These are phyloP conservation scores for Ganoderma boninense DNA, from an alignment of 1,284 basidiomycete genomes.

Conservation along the genomic window DNA sequence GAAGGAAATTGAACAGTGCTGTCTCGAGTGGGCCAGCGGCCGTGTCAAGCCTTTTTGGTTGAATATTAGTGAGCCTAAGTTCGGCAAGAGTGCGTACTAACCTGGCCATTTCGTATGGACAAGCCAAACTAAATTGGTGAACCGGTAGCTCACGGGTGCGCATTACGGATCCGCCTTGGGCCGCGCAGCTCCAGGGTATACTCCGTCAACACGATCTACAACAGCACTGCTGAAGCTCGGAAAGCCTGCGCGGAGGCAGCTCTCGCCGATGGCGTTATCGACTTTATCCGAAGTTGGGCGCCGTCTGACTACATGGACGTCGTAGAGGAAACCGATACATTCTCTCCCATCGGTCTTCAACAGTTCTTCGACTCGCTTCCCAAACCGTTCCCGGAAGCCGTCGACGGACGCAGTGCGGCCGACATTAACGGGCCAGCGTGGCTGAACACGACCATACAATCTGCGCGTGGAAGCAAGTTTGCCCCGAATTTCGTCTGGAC, in stretches of 20 bases:
- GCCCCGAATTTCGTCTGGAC: constrained; percentile 55
- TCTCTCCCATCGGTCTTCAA: constrained; percentile 50
- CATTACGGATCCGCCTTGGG: constrained; percentile 60
- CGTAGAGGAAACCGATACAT: constrained; percentile 17
- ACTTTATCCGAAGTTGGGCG: constrained; percentile 63
- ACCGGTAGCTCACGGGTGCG: constrained; percentile 59
- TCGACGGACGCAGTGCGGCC: constrained; percentile 50
- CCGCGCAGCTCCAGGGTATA: constrained; percentile 55
- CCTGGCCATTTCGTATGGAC: not conserved
- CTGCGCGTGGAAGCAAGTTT: constrained; percentile 57
- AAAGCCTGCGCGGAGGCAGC: constrained; percentile 60
- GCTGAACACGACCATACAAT: constrained; percentile 61
- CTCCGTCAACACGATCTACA: constrained; percentile 54
- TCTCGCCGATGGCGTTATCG: constrained; percentile 56
- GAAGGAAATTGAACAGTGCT: constrained; percentile 57
- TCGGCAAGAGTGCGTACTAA: constrained; percentile 50
- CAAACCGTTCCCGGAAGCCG: constrained; percentile 61
- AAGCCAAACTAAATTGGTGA: constrained; percentile 8
- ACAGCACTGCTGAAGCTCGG: constrained; percentile 54
- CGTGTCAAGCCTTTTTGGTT: constrained; percentile 59
- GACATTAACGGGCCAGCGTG: constrained; percentile 62
- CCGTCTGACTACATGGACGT: constrained; percentile 46
- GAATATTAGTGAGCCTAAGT: constrained; percentile 54
- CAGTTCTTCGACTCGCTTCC: constrained; percentile 66
- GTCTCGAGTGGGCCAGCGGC: constrained; percentile 58